Evolutionary conservation across 1,284 basidiomycete species (phyloP), one percentile per base, ranked within the genome.

Genomic region (Rhizoctonia solani): DNA sequence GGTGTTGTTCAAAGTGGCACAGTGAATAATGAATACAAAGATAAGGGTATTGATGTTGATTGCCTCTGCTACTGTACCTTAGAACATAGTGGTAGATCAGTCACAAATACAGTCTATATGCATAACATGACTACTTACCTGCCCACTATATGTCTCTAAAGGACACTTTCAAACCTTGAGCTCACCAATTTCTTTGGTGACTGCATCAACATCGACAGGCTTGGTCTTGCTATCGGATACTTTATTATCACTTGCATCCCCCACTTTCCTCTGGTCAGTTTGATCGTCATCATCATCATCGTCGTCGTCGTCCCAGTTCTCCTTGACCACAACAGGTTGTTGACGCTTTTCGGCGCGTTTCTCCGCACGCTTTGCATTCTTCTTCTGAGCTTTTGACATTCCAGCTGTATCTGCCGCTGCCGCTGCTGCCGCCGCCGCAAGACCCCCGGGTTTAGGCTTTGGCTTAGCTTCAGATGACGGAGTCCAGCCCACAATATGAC

Each of bases 291-390:
- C 32, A 39, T 79, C 82, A 13, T 79, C 80, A 14, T 85, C 87
- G 25, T 86, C 87, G 13, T 90, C 89, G 65, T 88, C 88, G 54
- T 92, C 89, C 89, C 90, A 92, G 71, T 80, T 85, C 68, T 90
- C 88, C 70, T 83, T 85, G 19, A 90, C 81, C 2, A 41, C 66
- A 66, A 78, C 79, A 55, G 77, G 69, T 30, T 67, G 74, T 69
- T 78, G 49, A 46, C 53, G 76, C 71, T 79, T 80, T 77, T 85
- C 81, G 71, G 85, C 83, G 58, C 81, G 83, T 76, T 83, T 82
- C 78, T 87, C 87, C 75, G 83, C 85, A 72, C 85, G 80, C 75
- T 88, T 92, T 66, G 88, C 88, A 70, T 91, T 93, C 83, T 92
- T 93, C 80, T 89, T 88, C 66, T 83, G 83, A 46, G 83, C 83